These are phyloP conservation scores for Tolypocladium album DNA, from an alignment of 2,329 filamentous ascomycete species.

Conservation along the genomic window DNA sequence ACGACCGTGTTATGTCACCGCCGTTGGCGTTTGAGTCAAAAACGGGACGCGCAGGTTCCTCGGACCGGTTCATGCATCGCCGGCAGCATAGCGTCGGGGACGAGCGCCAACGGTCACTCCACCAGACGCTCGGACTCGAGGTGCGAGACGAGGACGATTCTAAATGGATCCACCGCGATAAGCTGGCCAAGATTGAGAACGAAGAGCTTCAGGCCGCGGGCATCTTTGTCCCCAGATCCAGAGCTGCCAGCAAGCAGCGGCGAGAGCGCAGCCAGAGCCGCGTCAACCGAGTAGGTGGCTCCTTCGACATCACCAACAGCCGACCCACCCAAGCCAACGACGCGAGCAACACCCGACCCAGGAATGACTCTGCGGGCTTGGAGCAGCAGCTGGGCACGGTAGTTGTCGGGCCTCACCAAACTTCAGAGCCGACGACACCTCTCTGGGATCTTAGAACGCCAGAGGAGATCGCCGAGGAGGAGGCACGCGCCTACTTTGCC, in stretches of 20 bases:
- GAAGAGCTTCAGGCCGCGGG: constrained; percentile 72
- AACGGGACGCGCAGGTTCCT: constrained; percentile 5
- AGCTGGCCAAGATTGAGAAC: constrained; percentile 71
- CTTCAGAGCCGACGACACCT: constrained; percentile 28
- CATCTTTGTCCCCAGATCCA: constrained; percentile 46
- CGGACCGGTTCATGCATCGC: constrained; percentile 6
- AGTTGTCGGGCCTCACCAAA: too few species aligned
- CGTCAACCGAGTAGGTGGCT: constrained; percentile 20
- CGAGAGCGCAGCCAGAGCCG: constrained; percentile 24
- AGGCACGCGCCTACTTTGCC: constrained; percentile 39
- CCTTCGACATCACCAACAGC: constrained; percentile 14
- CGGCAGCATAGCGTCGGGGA: constrained; percentile 12
- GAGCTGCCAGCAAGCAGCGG: constrained; percentile 40
- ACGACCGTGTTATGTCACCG: constrained; percentile 11
- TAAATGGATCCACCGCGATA: constrained; percentile 81
- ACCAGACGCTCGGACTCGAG: constrained; percentile 13
- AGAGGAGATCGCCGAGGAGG: constrained; percentile 62
- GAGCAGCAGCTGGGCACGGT: constrained; percentile 24
- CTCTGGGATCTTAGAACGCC: constrained; percentile 66
- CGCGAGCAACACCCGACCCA: constrained; percentile 13
- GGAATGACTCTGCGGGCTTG: constrained; percentile 34
- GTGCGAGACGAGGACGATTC: constrained; percentile 43
- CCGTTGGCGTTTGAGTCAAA: constrained; percentile 13
- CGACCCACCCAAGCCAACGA: not conserved
- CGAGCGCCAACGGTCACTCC: constrained; percentile 13